Percentiles rank a stretch among this genome's conserved stretches.
Conservation (phyloP, 2,329 filamentous ascomycete species). For the Ophiocordyceps polyrhachis-furcata region DNA sequence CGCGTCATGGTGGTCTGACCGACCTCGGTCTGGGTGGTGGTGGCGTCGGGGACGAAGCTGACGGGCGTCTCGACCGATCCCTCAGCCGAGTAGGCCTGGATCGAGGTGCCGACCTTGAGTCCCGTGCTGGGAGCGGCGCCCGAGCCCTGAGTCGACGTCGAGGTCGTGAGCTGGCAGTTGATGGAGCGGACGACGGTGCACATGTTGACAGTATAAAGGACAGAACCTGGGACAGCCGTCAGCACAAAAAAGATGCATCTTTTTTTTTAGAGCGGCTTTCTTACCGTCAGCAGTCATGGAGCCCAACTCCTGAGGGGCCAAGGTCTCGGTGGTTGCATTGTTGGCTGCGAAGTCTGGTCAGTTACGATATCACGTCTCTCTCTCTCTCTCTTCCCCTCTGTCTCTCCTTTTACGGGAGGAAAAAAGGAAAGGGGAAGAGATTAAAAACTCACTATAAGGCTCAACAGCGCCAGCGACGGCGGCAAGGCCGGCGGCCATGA, state of each 20-base stretch:
- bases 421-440: not conserved
- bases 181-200: conserved; percentile 17
- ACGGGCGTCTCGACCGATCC: not conserved
- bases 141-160: conserved; percentile 10
- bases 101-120: not conserved
- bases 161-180: conserved; percentile 13
- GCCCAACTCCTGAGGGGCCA: conserved; percentile 13
- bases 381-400: too few relatives aligned
- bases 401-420: too few relatives aligned
- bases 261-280: not conserved
- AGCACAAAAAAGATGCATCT: not conserved
- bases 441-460: conserved; percentile 2
- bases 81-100: not conserved
- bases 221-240: conserved; percentile 6
- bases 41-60: not conserved
- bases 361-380: not conserved
- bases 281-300: conserved; percentile 14
- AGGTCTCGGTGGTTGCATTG: conserved; percentile 9
- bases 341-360: conserved; percentile 8
- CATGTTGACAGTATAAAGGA: conserved; percentile 17
- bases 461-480: not conserved
- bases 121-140: conserved; percentile 1
- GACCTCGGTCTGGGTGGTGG: conserved; percentile 2
- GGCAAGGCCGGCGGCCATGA: not conserved
- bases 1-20: conserved; percentile 5